Base-by-base conservation (phyloP, 192 early-diverging fungal genomes). In the Podila horticola region DNA sequence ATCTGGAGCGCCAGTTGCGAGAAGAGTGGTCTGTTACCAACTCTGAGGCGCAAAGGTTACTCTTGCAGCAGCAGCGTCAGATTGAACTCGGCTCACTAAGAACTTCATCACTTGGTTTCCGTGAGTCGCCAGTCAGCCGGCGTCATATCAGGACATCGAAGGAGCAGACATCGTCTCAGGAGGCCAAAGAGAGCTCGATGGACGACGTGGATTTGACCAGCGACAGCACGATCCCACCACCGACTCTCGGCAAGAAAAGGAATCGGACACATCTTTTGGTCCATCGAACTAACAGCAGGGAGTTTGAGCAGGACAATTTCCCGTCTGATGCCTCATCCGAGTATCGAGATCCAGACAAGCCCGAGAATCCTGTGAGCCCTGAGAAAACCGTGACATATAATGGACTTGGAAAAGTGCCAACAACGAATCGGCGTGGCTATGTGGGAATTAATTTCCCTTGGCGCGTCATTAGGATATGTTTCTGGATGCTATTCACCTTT, bases 311-410 rank as follows among this genome's bases (percentile, higher is more conserved):
- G 29, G 6, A 19, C 26, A n/a, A 31, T 24, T 22, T 12, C 5
- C 5, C 31, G 5, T 31, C 62, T 38, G 22, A 15, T n/a, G 55
- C 9, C 30, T 52, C 58, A 22, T 72, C 70, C 2, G 70, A 72
- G 45, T 72, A 72, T 34, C 62, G 70, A 36, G 70, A 64, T 15
- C 70, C 70, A 26, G 33, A 38, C 34, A 71, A 63, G 19, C 69
- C 67, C 4, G 15, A 12, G 8, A 45, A 63, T 4, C 31, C n/a
- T 9, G 11, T n/a, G 17, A 3, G 34, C 34, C 34, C 38, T 6
- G 4, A 19, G 31, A 51, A 31, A 3, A 29, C 0, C 34, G 13
- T 9, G 0, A 5, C 24, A 62, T 13, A 55, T 28, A 7, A n/a
- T 17, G 48, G 5, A 1, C 2, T n/a, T 31, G 62, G 34, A 12